These are phyloP conservation scores for Podaxis pistillaris DNA, from an alignment of 768 basidiomycete species.

Conservation along the genomic window DNA sequence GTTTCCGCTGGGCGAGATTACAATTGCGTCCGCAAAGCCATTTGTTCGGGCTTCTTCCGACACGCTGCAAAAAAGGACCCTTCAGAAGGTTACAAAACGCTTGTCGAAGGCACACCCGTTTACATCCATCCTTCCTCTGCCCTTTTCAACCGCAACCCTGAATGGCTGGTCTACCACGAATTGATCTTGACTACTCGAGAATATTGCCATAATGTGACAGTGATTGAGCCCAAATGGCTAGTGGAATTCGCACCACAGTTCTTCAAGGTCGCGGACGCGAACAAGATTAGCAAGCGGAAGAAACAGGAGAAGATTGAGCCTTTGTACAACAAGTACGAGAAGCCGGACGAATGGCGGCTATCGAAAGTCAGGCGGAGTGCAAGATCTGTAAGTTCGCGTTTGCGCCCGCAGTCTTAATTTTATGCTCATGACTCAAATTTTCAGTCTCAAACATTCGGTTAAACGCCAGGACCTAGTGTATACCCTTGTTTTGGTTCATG, in stretches of 20 bases:
- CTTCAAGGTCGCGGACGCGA: constrained; percentile 97
- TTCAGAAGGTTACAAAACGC: constrained; percentile 97
- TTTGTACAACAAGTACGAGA: constrained; percentile 92
- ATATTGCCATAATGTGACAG: constrained; percentile 91
- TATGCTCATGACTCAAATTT: constrained; percentile 20
- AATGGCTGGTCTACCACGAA: constrained; percentile 97
- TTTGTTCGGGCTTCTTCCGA: constrained; percentile 97
- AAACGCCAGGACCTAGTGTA: constrained; percentile 17
- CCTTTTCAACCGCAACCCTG: constrained; percentile 94
- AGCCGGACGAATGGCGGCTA: constrained; percentile 91
- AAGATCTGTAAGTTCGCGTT: constrained; percentile 55
- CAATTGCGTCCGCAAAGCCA: constrained; percentile 90
- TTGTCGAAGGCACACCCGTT: constrained; percentile 97
- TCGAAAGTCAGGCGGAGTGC: constrained; percentile 92
- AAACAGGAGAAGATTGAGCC: constrained; percentile 97
- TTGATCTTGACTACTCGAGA: constrained; percentile 94
- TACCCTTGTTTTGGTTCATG: background rate
- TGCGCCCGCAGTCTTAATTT: background rate
- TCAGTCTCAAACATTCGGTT: constrained; percentile 91
- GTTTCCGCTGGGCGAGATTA: constrained; percentile 89
- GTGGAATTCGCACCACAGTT: constrained; percentile 97
- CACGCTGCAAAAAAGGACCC: constrained; percentile 99
- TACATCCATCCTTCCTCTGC: constrained; percentile 98
- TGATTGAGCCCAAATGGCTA: constrained; percentile 97
- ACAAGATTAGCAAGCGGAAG: constrained; percentile 97